A percentile compares a stretch with the other conserved stretches of the same genome.
Evolutionary conservation across 139 green algal species (phyloP).

Genomic region (Ettlia oleoabundans): DNA sequence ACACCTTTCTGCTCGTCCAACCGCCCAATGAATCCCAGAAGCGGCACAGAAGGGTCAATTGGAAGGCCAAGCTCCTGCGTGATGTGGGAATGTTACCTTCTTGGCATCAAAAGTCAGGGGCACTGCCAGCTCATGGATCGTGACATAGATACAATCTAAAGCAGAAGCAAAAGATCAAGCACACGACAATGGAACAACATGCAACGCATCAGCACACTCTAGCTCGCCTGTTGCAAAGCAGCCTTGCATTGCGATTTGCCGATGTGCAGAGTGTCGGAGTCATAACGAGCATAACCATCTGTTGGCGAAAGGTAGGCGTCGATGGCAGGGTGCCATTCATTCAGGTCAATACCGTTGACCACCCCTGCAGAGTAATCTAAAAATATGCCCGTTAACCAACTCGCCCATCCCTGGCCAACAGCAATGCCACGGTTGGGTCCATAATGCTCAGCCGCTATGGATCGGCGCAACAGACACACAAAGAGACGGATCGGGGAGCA

Average conservation of each 20-base stretch:
- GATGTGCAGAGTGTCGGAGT: conserved; percentile 42
- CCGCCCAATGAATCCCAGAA: conserved; percentile 94
- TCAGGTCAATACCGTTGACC: conserved; percentile 96
- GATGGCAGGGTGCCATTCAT: conserved; percentile 78
- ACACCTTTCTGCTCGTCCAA: conserved; percentile 98
- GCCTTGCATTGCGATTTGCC: conserved; percentile 89
- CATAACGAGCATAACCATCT: conserved; percentile 4
- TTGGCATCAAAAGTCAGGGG: not conserved
- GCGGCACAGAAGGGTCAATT: conserved; percentile 76
- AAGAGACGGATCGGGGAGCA: too few species aligned
- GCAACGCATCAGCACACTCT: not conserved
- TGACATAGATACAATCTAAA: too few species aligned
- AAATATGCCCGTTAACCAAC: not conserved
- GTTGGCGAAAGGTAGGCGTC: conserved; percentile 58
- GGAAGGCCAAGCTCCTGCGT: conserved; percentile 90
- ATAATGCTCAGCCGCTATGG: too few species aligned
- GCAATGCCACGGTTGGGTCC: too few species aligned
- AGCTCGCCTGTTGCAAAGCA: conserved; percentile 68
- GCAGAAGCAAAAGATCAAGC: too few species aligned
- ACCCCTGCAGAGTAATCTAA: conserved; percentile 13
- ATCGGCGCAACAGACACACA: too few species aligned
- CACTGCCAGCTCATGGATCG: too few species aligned
- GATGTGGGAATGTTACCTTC: not conserved
- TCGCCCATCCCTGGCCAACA: too few species aligned
- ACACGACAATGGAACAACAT: too few species aligned